Evolutionary conservation across 1,284 basidiomycete genomes (phyloP).

Genomic region (Golubevia sp.): DNA sequence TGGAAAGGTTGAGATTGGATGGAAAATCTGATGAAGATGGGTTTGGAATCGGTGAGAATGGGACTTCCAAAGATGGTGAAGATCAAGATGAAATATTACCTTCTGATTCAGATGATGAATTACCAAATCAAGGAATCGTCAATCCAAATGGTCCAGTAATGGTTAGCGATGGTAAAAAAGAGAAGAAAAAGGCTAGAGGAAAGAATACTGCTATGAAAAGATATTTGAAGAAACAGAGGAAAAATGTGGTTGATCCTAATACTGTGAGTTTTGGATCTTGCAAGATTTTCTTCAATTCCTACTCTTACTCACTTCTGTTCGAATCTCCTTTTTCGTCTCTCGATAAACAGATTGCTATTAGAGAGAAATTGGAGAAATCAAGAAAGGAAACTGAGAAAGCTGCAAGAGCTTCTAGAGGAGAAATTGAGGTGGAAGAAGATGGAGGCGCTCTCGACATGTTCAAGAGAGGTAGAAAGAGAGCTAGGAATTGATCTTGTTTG

Average conservation of each 20-base stretch:
- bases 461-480: no score
- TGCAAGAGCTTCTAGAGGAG: no score
- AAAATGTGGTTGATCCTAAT: conserved; percentile 52
- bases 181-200: conserved; percentile 48
- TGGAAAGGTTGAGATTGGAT: conserved; percentile 43
- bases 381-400: no score
- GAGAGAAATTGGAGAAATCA: no score
- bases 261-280: conserved; percentile 12
- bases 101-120: conserved; percentile 2
- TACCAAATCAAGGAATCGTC: conserved; percentile 7
- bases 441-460: no score
- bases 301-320: no score
- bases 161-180: conserved; percentile 24
- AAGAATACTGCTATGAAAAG: conserved; percentile 48
- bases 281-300: no score
- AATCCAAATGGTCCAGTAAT: conserved; percentile 2
- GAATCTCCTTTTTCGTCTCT: no score
- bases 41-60: neutral
- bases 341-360: no score
- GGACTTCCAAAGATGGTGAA: neutral
- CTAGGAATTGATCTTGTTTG: no score
- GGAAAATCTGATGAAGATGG: conserved; percentile 20
- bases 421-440: no score
- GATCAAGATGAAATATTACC: neutral
- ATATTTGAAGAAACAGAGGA: conserved; percentile 50